Conservation (phyloP, 2,329 filamentous ascomycete species). For the Falciphora oryzae region DNA sequence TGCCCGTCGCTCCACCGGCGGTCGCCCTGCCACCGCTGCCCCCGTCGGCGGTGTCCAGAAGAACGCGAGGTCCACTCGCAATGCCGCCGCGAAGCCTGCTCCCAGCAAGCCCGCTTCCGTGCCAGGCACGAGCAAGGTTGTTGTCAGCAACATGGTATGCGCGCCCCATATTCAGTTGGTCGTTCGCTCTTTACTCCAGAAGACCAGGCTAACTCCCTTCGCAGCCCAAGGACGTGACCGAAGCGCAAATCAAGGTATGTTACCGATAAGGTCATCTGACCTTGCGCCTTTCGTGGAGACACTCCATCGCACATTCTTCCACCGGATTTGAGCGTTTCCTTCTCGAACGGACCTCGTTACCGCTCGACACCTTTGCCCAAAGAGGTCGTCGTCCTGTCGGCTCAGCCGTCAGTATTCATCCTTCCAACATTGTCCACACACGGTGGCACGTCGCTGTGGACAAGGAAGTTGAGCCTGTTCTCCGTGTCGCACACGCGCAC, state of each 20-base stretch:
- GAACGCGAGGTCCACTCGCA: constrained; percentile 57
- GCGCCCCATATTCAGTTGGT: constrained; percentile 81
- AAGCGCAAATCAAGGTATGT: constrained; percentile 99
- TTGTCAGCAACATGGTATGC: constrained; percentile 98
- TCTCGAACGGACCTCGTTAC: constrained; percentile 17
- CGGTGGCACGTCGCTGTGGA: constrained; percentile 7
- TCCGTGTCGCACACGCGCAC: background rate
- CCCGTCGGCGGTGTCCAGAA: constrained; percentile 78
- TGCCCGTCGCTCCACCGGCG: constrained; percentile 45
- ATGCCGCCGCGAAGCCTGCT: constrained; percentile 51
- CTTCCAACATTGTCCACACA: constrained; percentile 14
- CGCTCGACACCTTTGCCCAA: background rate
- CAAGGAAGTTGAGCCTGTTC: constrained; percentile 8
- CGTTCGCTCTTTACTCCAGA: background rate
- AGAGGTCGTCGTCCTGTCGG: constrained; percentile 9
- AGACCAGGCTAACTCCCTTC: background rate
- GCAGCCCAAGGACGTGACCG: constrained; percentile 92
- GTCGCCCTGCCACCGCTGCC: constrained; percentile 58
- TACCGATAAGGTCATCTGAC: constrained; percentile 69
- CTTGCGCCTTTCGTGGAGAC: constrained; percentile 68
- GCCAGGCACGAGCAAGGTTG: constrained; percentile 84
- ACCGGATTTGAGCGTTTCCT: constrained; percentile 19
- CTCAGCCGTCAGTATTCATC: constrained; percentile 11
- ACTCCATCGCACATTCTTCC: constrained; percentile 16
- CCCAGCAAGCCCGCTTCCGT: constrained; percentile 58